Evolutionary conservation across 2,329 filamentous ascomycete genomes (phyloP).

Genomic region (Coleophoma crateriformis): DNA sequence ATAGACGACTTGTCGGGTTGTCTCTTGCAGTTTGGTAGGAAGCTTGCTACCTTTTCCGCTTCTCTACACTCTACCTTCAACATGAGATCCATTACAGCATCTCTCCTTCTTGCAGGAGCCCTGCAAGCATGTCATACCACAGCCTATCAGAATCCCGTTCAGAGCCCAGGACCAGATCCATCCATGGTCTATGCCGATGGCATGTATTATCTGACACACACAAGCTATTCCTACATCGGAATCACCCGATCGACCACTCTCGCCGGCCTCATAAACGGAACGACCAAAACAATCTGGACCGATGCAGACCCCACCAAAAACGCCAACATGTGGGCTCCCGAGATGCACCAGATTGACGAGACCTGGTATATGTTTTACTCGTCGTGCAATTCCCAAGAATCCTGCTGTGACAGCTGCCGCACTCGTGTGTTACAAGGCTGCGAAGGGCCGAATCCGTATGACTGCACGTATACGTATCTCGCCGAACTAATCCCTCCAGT

Average conservation of each 20-base stretch:
- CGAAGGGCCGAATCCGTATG: background rate
- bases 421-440: constrained; percentile 1
- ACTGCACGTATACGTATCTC: background rate
- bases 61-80: background rate
- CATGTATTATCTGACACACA: constrained; percentile 1
- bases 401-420: constrained; percentile 9
- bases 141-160: constrained; percentile 1
- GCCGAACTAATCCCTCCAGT: background rate
- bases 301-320: background rate
- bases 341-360: constrained; percentile 14
- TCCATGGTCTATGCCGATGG: constrained; percentile 1
- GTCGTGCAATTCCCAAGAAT: constrained; percentile 2
- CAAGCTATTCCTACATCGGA: background rate
- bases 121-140: background rate
- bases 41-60: background rate
- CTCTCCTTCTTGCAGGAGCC: background rate
- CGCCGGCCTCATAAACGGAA: background rate
- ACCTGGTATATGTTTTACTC: constrained; percentile 16
- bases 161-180: background rate
- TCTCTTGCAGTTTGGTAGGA: too few species aligned
- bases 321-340: constrained; percentile 10
- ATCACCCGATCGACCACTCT: background rate
- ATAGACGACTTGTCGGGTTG: too few species aligned
- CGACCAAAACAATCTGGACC: constrained; percentile 1
- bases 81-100: background rate